These are phyloP conservation scores for Jatropha multifida DNA, from an alignment of 441 rosid species.

Conservation along the genomic window DNA sequence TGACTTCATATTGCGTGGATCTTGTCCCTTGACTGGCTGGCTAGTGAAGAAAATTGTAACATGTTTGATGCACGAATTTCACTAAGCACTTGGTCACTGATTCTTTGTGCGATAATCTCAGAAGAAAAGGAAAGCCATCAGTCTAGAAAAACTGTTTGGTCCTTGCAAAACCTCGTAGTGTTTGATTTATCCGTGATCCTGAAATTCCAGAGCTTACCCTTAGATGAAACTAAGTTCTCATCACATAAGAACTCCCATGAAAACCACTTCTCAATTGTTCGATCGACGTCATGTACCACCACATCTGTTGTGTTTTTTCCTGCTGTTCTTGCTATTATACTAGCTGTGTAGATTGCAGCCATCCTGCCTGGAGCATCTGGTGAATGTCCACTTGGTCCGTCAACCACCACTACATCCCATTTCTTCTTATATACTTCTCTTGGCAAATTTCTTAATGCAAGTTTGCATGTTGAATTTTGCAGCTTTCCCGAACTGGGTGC, in stretches of 20 bases:
- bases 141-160: conserved; percentile 27
- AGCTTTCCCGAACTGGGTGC: conserved; percentile 44
- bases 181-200: conserved; percentile 45
- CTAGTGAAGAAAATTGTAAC: not conserved
- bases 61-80: not conserved
- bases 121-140: conserved; percentile 15
- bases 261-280: conserved; percentile 60
- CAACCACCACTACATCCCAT: conserved; percentile 71
- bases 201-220: conserved; percentile 60
- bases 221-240: conserved; percentile 43
- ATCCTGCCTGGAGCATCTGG: conserved; percentile 69
- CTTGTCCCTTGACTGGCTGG: conserved; percentile 9
- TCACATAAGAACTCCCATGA: conserved; percentile 56
- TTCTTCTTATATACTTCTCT: conserved; percentile 43
- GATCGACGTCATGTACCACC: conserved; percentile 51
- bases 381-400: conserved; percentile 64
- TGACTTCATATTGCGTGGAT: not conserved
- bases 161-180: conserved; percentile 62
- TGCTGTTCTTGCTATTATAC: conserved; percentile 47
- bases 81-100: not conserved
- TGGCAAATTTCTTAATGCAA: conserved; percentile 54
- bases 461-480: conserved; percentile 49
- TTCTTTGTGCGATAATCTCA: conserved; percentile 4
- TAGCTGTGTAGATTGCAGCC: conserved; percentile 62
- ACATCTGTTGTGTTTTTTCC: conserved; percentile 52